Percentiles rank a stretch among this genome's conserved stretches.
Evolutionary conservation across 352 stramenopile species (phyloP).

Genomic region (Pseudoperonospora humuli): DNA sequence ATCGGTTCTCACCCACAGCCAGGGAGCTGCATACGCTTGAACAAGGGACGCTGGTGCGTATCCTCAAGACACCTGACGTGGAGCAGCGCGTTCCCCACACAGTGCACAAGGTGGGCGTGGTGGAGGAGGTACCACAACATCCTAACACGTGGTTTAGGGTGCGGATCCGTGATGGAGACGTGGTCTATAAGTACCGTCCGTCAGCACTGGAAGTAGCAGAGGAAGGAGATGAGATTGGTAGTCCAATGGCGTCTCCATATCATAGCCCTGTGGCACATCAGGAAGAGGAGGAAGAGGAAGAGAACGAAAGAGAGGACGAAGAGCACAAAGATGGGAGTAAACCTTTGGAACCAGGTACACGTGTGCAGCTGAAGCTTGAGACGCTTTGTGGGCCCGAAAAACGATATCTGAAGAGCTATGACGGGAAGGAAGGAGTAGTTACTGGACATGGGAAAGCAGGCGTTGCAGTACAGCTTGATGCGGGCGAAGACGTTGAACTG

Average conservation of each 20-base stretch:
- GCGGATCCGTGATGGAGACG: conserved; percentile 69
- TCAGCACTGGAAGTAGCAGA: conserved; percentile 59
- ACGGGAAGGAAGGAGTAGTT: conserved; percentile 60
- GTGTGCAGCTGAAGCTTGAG: conserved; percentile 46
- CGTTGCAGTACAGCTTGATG: conserved; percentile 52
- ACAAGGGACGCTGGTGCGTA: conserved; percentile 56
- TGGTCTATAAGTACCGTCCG: conserved; percentile 84
- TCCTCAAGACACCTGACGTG: conserved; percentile 65
- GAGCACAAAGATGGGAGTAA: conserved; percentile 37
- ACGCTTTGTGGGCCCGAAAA: conserved; percentile 36
- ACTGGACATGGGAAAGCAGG: conserved; percentile 31
- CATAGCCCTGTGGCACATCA: conserved; percentile 15
- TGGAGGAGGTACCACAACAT: conserved; percentile 75
- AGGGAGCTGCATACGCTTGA: conserved; percentile 50
- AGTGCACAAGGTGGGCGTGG: conserved; percentile 64
- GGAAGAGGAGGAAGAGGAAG: conserved; percentile 15
- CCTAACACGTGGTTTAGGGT: conserved; percentile 86
- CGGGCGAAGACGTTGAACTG: conserved; percentile 35
- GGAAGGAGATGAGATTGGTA: conserved; percentile 21
- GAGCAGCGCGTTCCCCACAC: conserved; percentile 81
- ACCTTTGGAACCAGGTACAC: conserved; percentile 38
- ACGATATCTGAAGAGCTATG: conserved; percentile 58
- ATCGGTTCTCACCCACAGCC: conserved; percentile 18
- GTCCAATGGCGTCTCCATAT: conserved; percentile 11
- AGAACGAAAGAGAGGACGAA: conserved; percentile 40